Base-by-base conservation (phyloP, 2,329 filamentous ascomycete genomes). In the Stagonosporopsis cucurbitacearum region DNA sequence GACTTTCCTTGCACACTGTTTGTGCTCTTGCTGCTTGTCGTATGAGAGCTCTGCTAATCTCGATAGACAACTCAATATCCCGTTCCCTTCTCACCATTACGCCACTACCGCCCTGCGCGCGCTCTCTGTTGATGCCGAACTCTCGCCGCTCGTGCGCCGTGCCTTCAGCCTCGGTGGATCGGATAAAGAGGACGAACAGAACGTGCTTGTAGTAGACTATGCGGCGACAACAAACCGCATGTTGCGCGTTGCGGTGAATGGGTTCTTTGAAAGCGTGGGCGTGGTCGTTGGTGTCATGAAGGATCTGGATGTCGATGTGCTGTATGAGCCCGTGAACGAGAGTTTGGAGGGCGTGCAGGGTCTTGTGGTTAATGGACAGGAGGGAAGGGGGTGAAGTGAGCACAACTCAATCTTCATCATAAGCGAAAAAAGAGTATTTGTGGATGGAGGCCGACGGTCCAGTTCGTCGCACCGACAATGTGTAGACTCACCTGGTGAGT, bases 211-310 rank as follows among this genome's bases (percentile, higher is more conserved):
- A 57, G 89, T 91, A 9, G 84, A 89, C 57, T 98, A 98, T 78
- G 84, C 83, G 50, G 95, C 95, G 1, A 92, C 92, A 0, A 98
- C 95, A 19, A 96, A 97, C 73, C 88, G 95, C 65, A 98, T 98
- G 94, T 83, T 99, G 54, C 88, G 95, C 40, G 95, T 99, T 2
- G 91, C 94, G 3, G 93, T 97, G 53, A 98, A 98, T 78, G 92
- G 92, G 9, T 97, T 97, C 76, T 92, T 98, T 82, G 94, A 98
- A 69, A 96, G 89, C 65, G 75, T 97, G 52, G 86, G 87, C 48
- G 86, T 97, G 5, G 88, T 97, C 1, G 75, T 97, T 37, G 90
- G 92, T 50, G 90, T 96, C 15, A 96, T 97, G 90, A 87, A 91
- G 75, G 89, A 96, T 73, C 77, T 98, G 67, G 94, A 98, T 76